These are phyloP conservation scores for Globisporangium solare DNA, from an alignment of 352 stramenopile species.

Conservation along the genomic window DNA sequence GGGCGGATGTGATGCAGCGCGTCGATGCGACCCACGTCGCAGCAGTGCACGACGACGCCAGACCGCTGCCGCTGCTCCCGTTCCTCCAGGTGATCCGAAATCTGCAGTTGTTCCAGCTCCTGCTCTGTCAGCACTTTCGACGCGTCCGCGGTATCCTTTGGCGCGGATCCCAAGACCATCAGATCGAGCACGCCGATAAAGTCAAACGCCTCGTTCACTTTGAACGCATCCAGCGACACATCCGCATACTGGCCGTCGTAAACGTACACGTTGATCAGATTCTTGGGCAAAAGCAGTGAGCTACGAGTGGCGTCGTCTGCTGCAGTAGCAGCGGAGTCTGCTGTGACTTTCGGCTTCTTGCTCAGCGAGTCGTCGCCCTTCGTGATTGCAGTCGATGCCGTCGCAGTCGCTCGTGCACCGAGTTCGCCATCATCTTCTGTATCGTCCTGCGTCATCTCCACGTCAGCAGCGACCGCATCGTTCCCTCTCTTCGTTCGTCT, in stretches of 20 bases:
- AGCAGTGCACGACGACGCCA: constrained; percentile 67
- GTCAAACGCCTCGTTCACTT: constrained; percentile 82
- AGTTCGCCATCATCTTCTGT: neutral
- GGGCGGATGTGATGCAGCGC: constrained; percentile 48
- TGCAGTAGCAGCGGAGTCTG: neutral
- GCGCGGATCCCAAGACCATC: constrained; percentile 29
- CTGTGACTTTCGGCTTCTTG: constrained; percentile 44
- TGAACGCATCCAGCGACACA: constrained; percentile 48
- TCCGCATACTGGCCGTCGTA: constrained; percentile 63
- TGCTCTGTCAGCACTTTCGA: constrained; percentile 17
- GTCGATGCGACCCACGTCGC: constrained; percentile 27
- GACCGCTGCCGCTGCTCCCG: constrained; percentile 47
- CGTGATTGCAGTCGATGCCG: neutral
- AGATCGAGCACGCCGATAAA: constrained; percentile 75
- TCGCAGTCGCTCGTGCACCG: neutral
- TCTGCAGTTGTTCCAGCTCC: constrained; percentile 49
- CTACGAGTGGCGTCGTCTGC: neutral
- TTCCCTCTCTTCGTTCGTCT: constrained; percentile 48
- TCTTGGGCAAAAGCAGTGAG: constrained; percentile 10
- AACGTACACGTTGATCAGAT: constrained; percentile 63
- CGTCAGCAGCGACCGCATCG: constrained; percentile 22
- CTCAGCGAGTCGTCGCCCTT: constrained; percentile 11
- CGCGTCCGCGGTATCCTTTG: constrained; percentile 14
- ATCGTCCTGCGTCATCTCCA: constrained; percentile 6
- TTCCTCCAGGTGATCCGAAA: constrained; percentile 57